Evolutionary conservation across 352 stramenopile species (phyloP), one percentile per base, ranked within the genome.

Genomic region (Globisporangium lucens): DNA sequence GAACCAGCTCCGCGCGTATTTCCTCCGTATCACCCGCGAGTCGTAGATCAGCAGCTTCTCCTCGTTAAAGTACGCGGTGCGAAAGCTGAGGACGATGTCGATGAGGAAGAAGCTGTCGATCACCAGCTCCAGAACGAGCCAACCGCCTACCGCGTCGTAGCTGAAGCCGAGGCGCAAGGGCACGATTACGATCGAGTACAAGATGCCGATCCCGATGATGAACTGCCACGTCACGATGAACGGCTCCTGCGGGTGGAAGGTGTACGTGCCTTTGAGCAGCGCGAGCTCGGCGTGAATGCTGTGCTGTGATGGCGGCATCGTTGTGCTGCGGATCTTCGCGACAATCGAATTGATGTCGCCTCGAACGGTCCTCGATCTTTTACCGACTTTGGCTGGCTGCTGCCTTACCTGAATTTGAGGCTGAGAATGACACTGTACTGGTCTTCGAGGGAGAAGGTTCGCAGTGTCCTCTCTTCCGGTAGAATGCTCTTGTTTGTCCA

Each of bases 101-200:
- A 96, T 7, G 0, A 87, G 61, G 68, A 98, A 97, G 47, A 95
- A 90, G 1, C 75, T 70, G 66, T 98, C 91, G 41, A 96, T 91
- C 0, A 81, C 69, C 22, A 83, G 77, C 65, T 97, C 90, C 17
- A 97, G 67, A 2, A 79, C 65, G 15, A 84, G 69, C 80, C 79
- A 94, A 3, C 52, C 68, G 12, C 75, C 88, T 0, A 71, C 58
- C 0, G 85, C 77, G 51, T 90, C 76, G 17, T 80, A 78, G 55
- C 91, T 71, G 65, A 97, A 97, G 0, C 91, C 90, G n/a, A 98
- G 73, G 5, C 89, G 89, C 33, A 93, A 90, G 20, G 91, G 91
- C 12, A 97, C 89, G 20, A 95, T 75, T 57, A 97, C 82, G 60
- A 97, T 95, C 55, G 89, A 96, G 69, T 97, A 94, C 5, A 97